Conservation (phyloP, 805 yeast genomes). For the Sugiyamaella smithiae region DNA sequence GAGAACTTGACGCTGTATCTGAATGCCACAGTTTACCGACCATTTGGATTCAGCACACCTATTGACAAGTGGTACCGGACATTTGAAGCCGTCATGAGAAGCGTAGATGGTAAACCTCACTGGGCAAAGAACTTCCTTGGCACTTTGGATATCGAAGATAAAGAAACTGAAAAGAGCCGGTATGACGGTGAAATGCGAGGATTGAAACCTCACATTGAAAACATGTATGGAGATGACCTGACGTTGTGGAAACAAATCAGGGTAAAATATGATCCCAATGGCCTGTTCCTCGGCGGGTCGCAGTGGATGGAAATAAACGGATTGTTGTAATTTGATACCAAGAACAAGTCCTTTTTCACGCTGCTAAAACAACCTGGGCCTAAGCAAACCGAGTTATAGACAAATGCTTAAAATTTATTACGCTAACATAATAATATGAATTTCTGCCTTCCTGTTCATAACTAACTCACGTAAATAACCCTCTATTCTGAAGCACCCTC, state of each 20-base stretch:
- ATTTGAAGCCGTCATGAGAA: slow-evolving; percentile 76
- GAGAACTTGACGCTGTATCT: slow-evolving; percentile 74
- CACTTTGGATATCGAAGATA: slow-evolving; percentile 34
- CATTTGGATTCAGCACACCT: slow-evolving; percentile 74
- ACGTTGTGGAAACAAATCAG: slow-evolving; percentile 60
- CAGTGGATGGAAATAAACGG: slow-evolving; percentile 86
- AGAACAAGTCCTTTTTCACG: no score
- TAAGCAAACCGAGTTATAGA: no score
- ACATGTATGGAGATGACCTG: slow-evolving; percentile 80
- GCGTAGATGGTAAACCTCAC: slow-evolving; percentile 90
- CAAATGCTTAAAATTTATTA: no score
- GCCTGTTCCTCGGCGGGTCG: slow-evolving; percentile 72
- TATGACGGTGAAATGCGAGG: slow-evolving; percentile 77
- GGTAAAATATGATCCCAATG: slow-evolving; percentile 70
- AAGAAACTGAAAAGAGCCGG: slow-evolving; percentile 30
- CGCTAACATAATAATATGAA: no score
- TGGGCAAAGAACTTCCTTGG: slow-evolving; percentile 98
- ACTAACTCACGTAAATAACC: no score
- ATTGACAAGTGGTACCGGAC: slow-evolving; percentile 70
- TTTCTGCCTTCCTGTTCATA: no score
- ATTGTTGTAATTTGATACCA: slow-evolving; percentile 17
- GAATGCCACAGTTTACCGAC: slow-evolving; percentile 94
- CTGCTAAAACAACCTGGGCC: no score
- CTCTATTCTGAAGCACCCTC: no score
- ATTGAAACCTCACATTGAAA: slow-evolving; percentile 59